Evolutionary conservation across 192 early-diverging fungal genomes (phyloP).

Genomic region (Backusella tarrabulga): DNA sequence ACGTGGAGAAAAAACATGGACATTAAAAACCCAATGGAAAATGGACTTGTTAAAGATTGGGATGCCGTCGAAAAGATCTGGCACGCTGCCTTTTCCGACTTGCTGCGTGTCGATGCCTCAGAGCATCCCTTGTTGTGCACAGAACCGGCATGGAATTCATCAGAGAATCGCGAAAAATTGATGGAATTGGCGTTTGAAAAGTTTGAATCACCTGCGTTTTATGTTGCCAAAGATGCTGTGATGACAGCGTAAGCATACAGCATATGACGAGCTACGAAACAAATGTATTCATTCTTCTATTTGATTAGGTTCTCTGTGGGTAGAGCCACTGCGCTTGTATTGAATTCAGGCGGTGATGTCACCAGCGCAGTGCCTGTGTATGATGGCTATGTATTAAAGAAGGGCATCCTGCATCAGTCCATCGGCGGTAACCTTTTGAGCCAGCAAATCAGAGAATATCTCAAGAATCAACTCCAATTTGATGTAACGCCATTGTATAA

Average conservation of each 20-base stretch:
- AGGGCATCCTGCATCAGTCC: conserved; percentile 67
- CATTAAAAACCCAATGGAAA: conserved; percentile 74
- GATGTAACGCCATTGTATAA: conserved; percentile 81
- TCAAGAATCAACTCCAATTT: conserved; percentile 55
- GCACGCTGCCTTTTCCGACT: conserved; percentile 75
- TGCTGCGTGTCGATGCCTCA: conserved; percentile 67
- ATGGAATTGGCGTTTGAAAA: conserved; percentile 94
- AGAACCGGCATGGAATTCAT: conserved; percentile 90
- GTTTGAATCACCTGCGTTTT: conserved; percentile 90
- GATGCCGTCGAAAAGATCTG: conserved; percentile 88
- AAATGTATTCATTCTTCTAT: not conserved
- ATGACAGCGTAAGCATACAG: conserved; percentile 72
- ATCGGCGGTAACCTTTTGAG: conserved; percentile 85
- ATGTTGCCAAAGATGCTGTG: conserved; percentile 87
- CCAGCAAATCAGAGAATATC: conserved; percentile 64
- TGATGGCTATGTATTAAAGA: conserved; percentile 94
- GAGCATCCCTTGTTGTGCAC: conserved; percentile 91
- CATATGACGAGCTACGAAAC: not conserved
- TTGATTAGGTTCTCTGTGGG: conserved; percentile 81
- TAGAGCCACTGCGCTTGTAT: conserved; percentile 81
- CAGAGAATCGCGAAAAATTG: conserved; percentile 83
- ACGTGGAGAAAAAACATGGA: conserved; percentile 81
- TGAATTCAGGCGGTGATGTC: conserved; percentile 86
- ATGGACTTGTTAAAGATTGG: conserved; percentile 92
- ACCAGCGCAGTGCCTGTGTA: conserved; percentile 92